phyloP scores from a whole-genome alignment of 768 basidiomycete genomes.

The Rhizopogon vinicolor region DNA sequence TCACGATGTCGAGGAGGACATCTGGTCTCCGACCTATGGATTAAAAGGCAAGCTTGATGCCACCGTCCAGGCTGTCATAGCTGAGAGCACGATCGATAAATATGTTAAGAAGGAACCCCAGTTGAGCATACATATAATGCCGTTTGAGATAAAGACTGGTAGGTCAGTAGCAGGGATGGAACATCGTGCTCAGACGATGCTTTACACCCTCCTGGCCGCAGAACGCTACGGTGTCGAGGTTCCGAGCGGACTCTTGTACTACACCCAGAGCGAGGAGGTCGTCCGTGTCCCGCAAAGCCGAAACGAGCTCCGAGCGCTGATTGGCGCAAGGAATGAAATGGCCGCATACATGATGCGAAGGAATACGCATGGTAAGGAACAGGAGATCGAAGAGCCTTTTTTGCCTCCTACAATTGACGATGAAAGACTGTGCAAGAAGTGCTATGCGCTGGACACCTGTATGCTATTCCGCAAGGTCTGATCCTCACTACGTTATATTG shows the following conservation, averaged over 20 bases:
- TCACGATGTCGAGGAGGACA: conserved; percentile 93
- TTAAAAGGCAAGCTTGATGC: conserved; percentile 96
- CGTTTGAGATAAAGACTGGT: conserved; percentile 97
- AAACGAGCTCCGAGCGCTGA: conserved; percentile 81
- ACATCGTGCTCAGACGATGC: conserved; percentile 96
- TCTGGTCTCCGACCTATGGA: conserved; percentile 94
- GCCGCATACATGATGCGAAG: conserved; percentile 71
- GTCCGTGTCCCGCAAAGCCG: conserved; percentile 73
- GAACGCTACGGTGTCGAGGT: conserved; percentile 89
- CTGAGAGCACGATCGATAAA: conserved; percentile 34
- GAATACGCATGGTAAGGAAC: conserved; percentile 16
- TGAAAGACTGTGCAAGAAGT: conserved; percentile 69
- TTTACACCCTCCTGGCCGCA: conserved; percentile 86
- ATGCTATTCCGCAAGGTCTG: conserved; percentile 89
- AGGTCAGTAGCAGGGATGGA: conserved; percentile 73
- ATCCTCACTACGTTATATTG: neutral
- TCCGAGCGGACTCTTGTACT: conserved; percentile 83
- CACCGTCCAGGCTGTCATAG: conserved; percentile 66
- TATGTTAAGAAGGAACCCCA: conserved; percentile 12
- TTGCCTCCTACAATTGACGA: conserved; percentile 88
- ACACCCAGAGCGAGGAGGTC: conserved; percentile 88
- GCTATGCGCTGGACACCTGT: conserved; percentile 81
- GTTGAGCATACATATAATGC: conserved; percentile 38
- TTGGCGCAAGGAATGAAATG: conserved; percentile 82
- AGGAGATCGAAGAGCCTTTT: conserved; percentile 43